Conservation (phyloP, 179 eudicot genomes). For the Nepenthes alata region DNA sequence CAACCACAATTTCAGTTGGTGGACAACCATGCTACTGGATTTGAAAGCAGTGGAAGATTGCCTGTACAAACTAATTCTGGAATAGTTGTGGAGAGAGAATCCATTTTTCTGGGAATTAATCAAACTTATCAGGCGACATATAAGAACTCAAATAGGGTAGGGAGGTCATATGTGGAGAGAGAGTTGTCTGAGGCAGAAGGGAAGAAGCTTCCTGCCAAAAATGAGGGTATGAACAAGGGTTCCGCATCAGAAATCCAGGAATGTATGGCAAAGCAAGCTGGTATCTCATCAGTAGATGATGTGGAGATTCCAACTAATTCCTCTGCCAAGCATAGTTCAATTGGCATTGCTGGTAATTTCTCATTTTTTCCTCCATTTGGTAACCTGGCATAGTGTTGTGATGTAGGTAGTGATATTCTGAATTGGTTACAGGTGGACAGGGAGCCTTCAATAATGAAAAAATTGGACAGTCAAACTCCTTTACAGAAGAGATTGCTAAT, state of each 20-base stretch:
- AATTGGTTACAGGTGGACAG: constrained; percentile 33
- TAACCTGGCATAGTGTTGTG: constrained; percentile 1
- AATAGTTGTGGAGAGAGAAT: constrained; percentile 33
- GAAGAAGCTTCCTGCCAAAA: constrained; percentile 20
- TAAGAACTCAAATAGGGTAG: constrained; percentile 19
- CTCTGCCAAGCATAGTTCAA: constrained; percentile 36
- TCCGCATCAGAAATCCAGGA: constrained; percentile 33
- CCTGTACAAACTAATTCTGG: constrained; percentile 38
- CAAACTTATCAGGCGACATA: constrained; percentile 33
- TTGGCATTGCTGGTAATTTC: constrained; percentile 42
- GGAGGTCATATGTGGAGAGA: constrained; percentile 22
- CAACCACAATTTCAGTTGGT: constrained; percentile 22
- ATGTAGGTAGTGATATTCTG: constrained; percentile 11
- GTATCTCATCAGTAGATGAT: constrained; percentile 24
- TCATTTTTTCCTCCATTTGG: constrained; percentile 3
- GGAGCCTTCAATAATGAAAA: constrained; percentile 40
- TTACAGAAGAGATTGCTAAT: constrained; percentile 35
- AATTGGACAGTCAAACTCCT: constrained; percentile 28
- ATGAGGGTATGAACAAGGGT: constrained; percentile 28
- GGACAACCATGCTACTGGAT: constrained; percentile 25
- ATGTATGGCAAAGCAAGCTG: constrained; percentile 28
- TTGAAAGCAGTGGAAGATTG: constrained; percentile 33
- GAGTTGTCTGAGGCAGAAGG: constrained; percentile 27
- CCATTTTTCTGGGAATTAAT: constrained; percentile 19
- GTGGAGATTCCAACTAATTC: constrained; percentile 33